Conservation (phyloP, 148 eudicot species). For the Dysphania ambrosioides region DNA sequence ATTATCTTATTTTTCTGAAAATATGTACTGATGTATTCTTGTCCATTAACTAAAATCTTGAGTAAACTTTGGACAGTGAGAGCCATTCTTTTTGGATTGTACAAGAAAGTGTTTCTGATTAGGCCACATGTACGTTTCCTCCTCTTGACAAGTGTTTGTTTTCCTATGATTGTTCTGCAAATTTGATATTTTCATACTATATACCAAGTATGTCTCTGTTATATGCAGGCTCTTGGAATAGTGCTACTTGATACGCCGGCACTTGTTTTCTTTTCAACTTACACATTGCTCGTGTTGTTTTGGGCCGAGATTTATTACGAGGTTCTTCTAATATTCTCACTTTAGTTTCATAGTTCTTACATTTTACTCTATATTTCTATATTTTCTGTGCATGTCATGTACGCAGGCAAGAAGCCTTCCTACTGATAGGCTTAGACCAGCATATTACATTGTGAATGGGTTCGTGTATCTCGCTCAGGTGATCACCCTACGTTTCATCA, state of each 20-base stretch:
- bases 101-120: constrained; percentile 39
- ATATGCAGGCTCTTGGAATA: constrained; percentile 54
- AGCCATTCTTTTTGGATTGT: constrained; percentile 57
- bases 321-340: constrained; percentile 33
- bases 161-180: neutral
- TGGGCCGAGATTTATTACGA: constrained; percentile 89
- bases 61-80: constrained; percentile 49
- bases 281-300: constrained; percentile 65
- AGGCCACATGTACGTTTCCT: constrained; percentile 38
- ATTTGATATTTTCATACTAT: neutral
- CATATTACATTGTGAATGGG: constrained; percentile 49
- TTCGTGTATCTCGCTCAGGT: constrained; percentile 54
- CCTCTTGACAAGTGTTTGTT: neutral
- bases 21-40: neutral
- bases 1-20: no score
- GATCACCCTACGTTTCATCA: neutral
- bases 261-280: constrained; percentile 72
- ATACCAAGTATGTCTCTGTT: no score
- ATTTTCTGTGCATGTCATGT: neutral
- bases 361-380: neutral
- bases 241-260: constrained; percentile 67
- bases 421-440: constrained; percentile 44
- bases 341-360: neutral
- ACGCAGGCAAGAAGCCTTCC: constrained; percentile 58
- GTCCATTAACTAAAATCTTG: neutral